Evolutionary conservation across 805 yeast genomes (phyloP).

Genomic region (Candida endomychidarum): DNA sequence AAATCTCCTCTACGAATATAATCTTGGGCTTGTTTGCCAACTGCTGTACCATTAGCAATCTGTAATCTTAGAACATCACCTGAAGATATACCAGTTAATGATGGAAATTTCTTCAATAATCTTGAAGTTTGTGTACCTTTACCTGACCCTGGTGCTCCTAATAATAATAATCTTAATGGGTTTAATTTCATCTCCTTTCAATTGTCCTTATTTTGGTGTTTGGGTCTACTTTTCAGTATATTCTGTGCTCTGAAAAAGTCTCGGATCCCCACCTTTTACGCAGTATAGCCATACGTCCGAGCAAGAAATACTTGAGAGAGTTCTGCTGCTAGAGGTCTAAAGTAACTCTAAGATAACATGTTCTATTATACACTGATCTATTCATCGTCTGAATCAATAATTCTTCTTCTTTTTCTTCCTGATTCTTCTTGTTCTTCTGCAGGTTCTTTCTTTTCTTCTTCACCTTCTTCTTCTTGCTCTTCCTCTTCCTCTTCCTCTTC

Average conservation of each 20-base stretch:
- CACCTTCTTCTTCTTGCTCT: slow-evolving; percentile 13
- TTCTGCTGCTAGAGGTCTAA: not conserved
- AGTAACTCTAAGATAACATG: not conserved
- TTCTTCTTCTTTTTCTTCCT: slow-evolving; percentile 46
- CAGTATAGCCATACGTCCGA: not conserved
- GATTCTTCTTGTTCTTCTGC: slow-evolving; percentile 30
- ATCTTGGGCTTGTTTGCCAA: slow-evolving; percentile 58
- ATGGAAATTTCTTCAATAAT: slow-evolving; percentile 53
- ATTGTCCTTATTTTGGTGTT: too few relatives aligned
- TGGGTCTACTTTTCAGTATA: too few relatives aligned
- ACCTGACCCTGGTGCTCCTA: slow-evolving; percentile 97
- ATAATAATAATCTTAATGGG: slow-evolving; percentile 65
- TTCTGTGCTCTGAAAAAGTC: too few relatives aligned
- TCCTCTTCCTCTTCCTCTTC: slow-evolving; percentile 17
- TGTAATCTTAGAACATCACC: slow-evolving; percentile 81
- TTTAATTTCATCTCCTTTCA: slow-evolving; percentile 6
- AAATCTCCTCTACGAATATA: slow-evolving; percentile 64
- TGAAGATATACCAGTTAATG: slow-evolving; percentile 64
- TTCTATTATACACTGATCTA: slow-evolving; percentile 25
- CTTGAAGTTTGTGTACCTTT: slow-evolving; percentile 85
- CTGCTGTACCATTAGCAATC: slow-evolving; percentile 49
- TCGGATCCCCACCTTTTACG: too few relatives aligned
- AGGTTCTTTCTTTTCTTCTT: not conserved
- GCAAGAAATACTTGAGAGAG: not conserved
- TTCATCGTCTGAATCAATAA: slow-evolving; percentile 52